Evolutionary conservation across 768 basidiomycete species (phyloP).

Genomic region (Epithele typhae): DNA sequence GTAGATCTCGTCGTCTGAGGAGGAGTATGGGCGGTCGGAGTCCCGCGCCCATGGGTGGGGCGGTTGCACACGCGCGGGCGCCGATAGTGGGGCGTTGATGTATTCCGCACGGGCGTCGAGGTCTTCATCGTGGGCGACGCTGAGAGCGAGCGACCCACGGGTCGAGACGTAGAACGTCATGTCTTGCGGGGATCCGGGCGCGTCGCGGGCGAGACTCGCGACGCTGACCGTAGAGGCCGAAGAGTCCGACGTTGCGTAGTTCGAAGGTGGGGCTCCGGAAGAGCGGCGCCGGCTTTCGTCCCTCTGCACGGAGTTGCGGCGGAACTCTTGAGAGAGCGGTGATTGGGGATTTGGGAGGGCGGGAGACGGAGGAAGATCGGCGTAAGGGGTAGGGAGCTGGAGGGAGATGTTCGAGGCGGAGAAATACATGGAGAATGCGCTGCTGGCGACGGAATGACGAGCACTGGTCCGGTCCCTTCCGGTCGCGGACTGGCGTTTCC

Average conservation of each 20-base stretch:
- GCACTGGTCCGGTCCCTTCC: slow-evolving; percentile 26
- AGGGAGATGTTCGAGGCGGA: slow-evolving; percentile 36
- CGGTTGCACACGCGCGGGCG: slow-evolving; percentile 10
- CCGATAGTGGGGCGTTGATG: slow-evolving; percentile 3
- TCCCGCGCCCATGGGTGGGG: slow-evolving; percentile 3
- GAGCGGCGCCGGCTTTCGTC: slow-evolving; percentile 1
- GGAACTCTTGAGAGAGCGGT: not conserved
- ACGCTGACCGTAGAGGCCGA: slow-evolving; percentile 13
- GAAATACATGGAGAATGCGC: slow-evolving; percentile 57
- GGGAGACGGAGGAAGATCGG: slow-evolving; percentile 16
- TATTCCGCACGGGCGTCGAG: slow-evolving; percentile 6
- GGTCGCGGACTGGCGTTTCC: slow-evolving; percentile 30
- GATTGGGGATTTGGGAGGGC: slow-evolving; percentile 10
- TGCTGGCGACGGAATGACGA: slow-evolving; percentile 45
- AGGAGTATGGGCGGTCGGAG: slow-evolving; percentile 1
- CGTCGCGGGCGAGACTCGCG: slow-evolving; percentile 1
- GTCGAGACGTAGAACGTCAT: slow-evolving; percentile 21
- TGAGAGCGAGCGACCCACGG: slow-evolving; percentile 18
- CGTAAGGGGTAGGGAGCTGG: slow-evolving; percentile 19
- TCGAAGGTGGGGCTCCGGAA: slow-evolving; percentile 2
- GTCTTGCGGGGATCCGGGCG: slow-evolving; percentile 11
- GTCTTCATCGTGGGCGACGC: not conserved
- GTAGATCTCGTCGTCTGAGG: slow-evolving; percentile 5
- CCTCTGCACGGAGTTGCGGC: slow-evolving; percentile 3
- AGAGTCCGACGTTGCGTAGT: slow-evolving; percentile 11